Percentiles rank a stretch among this genome's conserved stretches.
phyloP scores from a whole-genome alignment of 78 protist species.

The Polysphondylium violaceum region DNA sequence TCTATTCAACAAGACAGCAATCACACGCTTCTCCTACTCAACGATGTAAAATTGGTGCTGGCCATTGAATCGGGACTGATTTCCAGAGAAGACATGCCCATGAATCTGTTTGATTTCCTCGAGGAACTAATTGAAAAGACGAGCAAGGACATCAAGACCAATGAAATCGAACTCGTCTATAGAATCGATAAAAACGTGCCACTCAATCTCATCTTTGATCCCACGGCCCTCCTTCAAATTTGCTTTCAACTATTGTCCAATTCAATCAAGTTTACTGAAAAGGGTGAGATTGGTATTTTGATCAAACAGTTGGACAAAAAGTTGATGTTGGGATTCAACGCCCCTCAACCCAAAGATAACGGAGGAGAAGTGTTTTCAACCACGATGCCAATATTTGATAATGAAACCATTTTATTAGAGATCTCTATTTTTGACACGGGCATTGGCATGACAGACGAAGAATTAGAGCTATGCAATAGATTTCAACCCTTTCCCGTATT shows the following conservation, averaged over 20 bases:
- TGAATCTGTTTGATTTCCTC: constrained; percentile 53
- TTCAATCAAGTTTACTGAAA: constrained; percentile 50
- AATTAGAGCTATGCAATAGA: constrained; percentile 12
- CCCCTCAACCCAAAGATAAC: constrained; percentile 1
- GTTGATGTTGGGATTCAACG: background rate
- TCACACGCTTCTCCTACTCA: constrained; percentile 1
- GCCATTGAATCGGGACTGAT: constrained; percentile 67
- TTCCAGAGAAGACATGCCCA: constrained; percentile 27
- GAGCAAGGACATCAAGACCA: constrained; percentile 26
- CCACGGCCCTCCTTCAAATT: constrained; percentile 43
- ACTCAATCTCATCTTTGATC: constrained; percentile 46
- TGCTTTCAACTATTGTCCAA: constrained; percentile 54
- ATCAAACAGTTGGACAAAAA: background rate
- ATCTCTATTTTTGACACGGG: constrained; percentile 62
- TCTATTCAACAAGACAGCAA: constrained; percentile 35
- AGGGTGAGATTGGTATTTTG: constrained; percentile 65
- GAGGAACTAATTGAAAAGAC: constrained; percentile 34
- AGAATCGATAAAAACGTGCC: constrained; percentile 43
- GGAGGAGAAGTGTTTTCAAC: background rate
- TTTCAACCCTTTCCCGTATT: constrained; percentile 63
- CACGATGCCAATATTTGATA: background rate
- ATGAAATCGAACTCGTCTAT: constrained; percentile 45
- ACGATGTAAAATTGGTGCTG: constrained; percentile 53
- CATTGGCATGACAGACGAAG: constrained; percentile 43
- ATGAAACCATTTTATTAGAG: constrained; percentile 19